A percentile compares a stretch with the other conserved stretches of the same genome.
Evolutionary conservation across 768 basidiomycete genomes (phyloP).

Genomic region (Mycena vulgaris): DNA sequence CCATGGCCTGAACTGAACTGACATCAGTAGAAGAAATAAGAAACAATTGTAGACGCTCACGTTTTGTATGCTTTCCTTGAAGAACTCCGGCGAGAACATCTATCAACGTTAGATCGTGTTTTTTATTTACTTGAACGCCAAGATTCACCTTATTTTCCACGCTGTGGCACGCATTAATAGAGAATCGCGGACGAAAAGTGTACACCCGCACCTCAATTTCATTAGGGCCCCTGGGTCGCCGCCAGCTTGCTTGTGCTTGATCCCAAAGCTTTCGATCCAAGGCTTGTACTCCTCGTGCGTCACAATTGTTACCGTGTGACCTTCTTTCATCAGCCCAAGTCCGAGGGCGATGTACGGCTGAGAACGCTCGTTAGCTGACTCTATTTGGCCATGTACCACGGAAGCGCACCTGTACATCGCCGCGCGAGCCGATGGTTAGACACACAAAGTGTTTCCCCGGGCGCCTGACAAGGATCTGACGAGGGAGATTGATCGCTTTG

Average conservation of each 20-base stretch:
- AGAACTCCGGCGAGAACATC: slow-evolving; percentile 84
- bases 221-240: slow-evolving; percentile 80
- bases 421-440: slow-evolving; percentile 77
- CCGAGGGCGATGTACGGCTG: slow-evolving; percentile 75
- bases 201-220: slow-evolving; percentile 64
- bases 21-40: slow-evolving; percentile 2
- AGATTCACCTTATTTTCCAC: slow-evolving; percentile 55
- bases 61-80: slow-evolving; percentile 72
- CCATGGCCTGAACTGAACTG: slow-evolving; percentile 72
- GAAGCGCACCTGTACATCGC: no score
- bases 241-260: slow-evolving; percentile 73
- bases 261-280: slow-evolving; percentile 74
- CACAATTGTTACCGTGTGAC: slow-evolving; percentile 69
- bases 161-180: slow-evolving; percentile 19
- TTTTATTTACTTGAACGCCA: neutral
- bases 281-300: slow-evolving; percentile 69
- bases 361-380: no score
- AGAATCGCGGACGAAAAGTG: neutral
- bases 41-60: slow-evolving; percentile 48
- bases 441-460: slow-evolving; percentile 70
- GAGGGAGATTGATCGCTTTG: slow-evolving; percentile 65
- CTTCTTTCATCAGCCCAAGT: slow-evolving; percentile 61
- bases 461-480: slow-evolving; percentile 47
- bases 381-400: no score
- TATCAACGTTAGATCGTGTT: neutral